Evolutionary conservation across 805 yeast genomes (phyloP).

Genomic region (Ogataea salicorniae): DNA sequence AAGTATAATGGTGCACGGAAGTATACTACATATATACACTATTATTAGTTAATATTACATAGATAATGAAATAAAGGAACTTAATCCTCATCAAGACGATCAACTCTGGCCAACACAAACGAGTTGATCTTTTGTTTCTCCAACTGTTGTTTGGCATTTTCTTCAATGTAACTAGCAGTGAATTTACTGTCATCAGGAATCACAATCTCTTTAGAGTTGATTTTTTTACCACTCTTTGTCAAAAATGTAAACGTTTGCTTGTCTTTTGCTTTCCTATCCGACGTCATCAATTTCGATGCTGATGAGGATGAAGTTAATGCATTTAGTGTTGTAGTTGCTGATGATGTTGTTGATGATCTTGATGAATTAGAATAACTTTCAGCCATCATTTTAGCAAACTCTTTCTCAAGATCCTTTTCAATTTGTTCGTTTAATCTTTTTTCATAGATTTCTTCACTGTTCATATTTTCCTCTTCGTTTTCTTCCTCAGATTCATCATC

Average conservation of each 20-base stretch:
- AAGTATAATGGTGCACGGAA: too few relatives aligned
- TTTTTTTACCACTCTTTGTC: slow-evolving; percentile 47
- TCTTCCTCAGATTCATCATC: slow-evolving; percentile 18
- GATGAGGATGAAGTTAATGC: background rate
- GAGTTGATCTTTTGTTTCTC: slow-evolving; percentile 56
- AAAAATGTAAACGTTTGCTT: slow-evolving; percentile 43
- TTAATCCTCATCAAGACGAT: background rate
- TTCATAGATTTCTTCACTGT: slow-evolving; percentile 11
- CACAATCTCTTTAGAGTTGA: slow-evolving; percentile 37
- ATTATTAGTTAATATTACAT: too few relatives aligned
- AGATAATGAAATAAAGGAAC: too few relatives aligned
- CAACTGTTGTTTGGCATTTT: slow-evolving; percentile 42
- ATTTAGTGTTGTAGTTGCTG: background rate
- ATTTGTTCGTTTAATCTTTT: slow-evolving; percentile 3
- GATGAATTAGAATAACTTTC: slow-evolving; percentile 1
- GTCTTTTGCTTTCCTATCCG: background rate
- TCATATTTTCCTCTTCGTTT: slow-evolving; percentile 9
- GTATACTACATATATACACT: too few relatives aligned
- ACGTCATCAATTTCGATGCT: background rate
- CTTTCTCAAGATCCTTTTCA: slow-evolving; percentile 1
- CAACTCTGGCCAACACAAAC: slow-evolving; percentile 42
- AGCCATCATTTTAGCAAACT: slow-evolving; percentile 14
- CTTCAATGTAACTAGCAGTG: slow-evolving; percentile 46
- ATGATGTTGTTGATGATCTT: slow-evolving; percentile 13
- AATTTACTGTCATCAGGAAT: slow-evolving; percentile 53